Conservation (phyloP, 257 asterid genomes). For the Misopates orontium region DNA sequence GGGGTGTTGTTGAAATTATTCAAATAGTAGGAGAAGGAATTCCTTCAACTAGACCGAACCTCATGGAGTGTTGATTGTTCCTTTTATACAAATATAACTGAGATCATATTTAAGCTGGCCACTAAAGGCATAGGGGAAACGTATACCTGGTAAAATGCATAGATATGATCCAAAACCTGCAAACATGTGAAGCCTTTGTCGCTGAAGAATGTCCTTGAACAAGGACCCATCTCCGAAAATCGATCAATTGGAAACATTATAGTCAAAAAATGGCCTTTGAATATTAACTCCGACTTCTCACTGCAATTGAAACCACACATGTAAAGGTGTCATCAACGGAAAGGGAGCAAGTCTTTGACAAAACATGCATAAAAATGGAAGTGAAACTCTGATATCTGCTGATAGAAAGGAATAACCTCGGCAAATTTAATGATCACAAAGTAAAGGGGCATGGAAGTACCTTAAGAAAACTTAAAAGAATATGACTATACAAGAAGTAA, state of each 20-base stretch:
- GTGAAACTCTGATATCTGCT: too few relatives aligned
- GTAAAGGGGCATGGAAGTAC: not conserved
- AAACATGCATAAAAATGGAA: not conserved
- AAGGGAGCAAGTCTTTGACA: conserved; percentile 9
- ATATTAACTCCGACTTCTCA: conserved; percentile 72
- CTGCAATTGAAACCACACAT: conserved; percentile 48
- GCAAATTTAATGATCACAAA: too few relatives aligned
- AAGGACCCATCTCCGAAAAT: conserved; percentile 87
- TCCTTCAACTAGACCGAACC: too few relatives aligned
- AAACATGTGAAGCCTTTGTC: conserved; percentile 73
- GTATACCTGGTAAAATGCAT: conserved; percentile 83
- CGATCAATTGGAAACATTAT: conserved; percentile 91
- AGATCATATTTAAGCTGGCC: too few relatives aligned
- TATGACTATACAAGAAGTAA: too few relatives aligned
- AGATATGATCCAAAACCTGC: conserved; percentile 74
- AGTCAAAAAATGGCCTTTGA: conserved; percentile 76
- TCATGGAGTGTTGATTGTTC: too few relatives aligned
- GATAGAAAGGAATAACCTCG: too few relatives aligned
- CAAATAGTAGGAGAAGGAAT: too few relatives aligned
- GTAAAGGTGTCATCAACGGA: conserved; percentile 3
- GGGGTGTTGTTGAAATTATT: too few relatives aligned
- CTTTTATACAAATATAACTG: too few relatives aligned
- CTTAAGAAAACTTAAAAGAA: not conserved
- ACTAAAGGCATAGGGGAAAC: conserved; percentile 2
- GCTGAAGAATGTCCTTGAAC: conserved; percentile 84